Evolutionary conservation across 805 yeast species (phyloP).

Genomic region (Metschnikowia cubensis): DNA sequence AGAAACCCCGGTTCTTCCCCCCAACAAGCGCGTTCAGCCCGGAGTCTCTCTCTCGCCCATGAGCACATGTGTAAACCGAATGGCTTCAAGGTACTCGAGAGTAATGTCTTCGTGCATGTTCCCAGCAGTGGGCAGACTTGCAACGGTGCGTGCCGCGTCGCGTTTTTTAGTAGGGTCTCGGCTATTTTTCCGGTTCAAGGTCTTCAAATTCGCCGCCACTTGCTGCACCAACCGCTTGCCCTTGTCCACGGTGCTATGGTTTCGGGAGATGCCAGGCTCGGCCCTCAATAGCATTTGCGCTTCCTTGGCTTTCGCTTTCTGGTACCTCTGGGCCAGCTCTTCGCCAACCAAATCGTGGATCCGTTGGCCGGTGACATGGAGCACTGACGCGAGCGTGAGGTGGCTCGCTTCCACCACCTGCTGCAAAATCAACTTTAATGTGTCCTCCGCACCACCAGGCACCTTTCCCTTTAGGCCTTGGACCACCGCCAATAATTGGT

Average conservation of each 20-base stretch:
- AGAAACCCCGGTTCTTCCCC: too few species aligned
- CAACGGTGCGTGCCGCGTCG: neutral
- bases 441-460: neutral
- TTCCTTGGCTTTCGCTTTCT: neutral
- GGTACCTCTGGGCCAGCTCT: neutral
- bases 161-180: neutral
- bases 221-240: conserved; percentile 2
- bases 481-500: neutral
- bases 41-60: neutral
- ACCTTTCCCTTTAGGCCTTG: neutral
- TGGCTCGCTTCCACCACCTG: neutral
- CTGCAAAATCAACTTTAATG: neutral
- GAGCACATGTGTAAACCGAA: conserved; percentile 1
- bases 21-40: neutral
- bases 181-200: neutral
- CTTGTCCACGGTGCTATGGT: neutral
- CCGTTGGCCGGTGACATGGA: neutral
- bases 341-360: neutral
- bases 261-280: neutral
- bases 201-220: neutral
- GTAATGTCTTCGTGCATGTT: conserved; percentile 10
- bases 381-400: neutral
- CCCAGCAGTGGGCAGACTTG: neutral
- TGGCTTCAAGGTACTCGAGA: conserved; percentile 8
- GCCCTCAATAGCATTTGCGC: neutral